A percentile compares a stretch with the other conserved stretches of the same genome.
Conservation (phyloP, 2,329 filamentous ascomycete species). For the Aspergillus brasiliensis region DNA sequence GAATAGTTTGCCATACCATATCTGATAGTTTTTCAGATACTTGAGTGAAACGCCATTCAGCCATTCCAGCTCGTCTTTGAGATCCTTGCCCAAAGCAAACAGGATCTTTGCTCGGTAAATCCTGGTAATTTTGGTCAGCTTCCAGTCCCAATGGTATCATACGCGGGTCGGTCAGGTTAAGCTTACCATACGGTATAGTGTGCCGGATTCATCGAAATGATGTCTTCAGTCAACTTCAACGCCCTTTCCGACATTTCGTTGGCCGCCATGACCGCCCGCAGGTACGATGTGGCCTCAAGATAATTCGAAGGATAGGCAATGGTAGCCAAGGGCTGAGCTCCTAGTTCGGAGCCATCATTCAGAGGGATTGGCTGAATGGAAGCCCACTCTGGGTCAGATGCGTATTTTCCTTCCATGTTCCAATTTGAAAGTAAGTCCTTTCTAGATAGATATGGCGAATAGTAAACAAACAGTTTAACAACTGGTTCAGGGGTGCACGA, state of each 20-base stretch:
- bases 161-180: background rate
- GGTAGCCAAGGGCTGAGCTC: constrained; percentile 71
- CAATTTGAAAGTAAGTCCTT: constrained; percentile 7
- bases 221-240: constrained; percentile 79
- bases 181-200: constrained; percentile 93
- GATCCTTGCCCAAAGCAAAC: constrained; percentile 64
- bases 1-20: constrained; percentile 61
- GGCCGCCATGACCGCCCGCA: constrained; percentile 87
- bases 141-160: background rate
- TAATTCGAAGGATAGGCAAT: constrained; percentile 93
- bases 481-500: background rate
- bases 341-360: constrained; percentile 67
- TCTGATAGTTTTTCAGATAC: constrained; percentile 98
- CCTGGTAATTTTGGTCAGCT: constrained; percentile 41
- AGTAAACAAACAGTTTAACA: background rate
- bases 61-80: constrained; percentile 78
- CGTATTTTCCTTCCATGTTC: constrained; percentile 50
- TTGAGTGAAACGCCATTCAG: constrained; percentile 78
- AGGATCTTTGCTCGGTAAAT: constrained; percentile 86
- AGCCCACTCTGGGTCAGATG: constrained; percentile 75
- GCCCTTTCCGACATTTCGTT: constrained; percentile 81
- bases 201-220: constrained; percentile 91
- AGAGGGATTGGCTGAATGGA: constrained; percentile 82
- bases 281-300: constrained; percentile 86
- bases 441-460: background rate